Base-by-base conservation (phyloP, 306 rosid species). In the Pyrus bretschneideri region DNA sequence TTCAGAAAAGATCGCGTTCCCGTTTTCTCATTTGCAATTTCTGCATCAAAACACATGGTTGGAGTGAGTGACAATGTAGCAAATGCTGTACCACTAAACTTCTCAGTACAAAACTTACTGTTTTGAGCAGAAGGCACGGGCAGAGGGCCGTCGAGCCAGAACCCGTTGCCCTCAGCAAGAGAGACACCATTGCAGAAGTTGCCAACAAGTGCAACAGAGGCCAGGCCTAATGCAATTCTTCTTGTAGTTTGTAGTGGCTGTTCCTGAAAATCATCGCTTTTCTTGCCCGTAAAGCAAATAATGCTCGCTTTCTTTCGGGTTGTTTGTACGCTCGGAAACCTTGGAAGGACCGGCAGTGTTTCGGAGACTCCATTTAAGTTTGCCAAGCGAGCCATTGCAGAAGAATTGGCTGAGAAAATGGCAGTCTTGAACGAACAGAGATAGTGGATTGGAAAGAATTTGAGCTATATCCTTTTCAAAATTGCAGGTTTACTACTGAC, bases 1-100 rank as follows among this genome's bases (percentile, higher is more conserved):
- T 88, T 90, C 64, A 95, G 78, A 76, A 92, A 92, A 6, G 97
- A 90, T 10, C 97, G 92, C 17, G 96, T 92, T 19, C 93, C 93
- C 7, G 93, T 95, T 75, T 87, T 87, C 88, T 91, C 96, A 59
- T 92, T 91, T 17, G 88, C 90, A 62, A 95, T 88, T 30, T 89
- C 97, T 95, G 82, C 46, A 29, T 73, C 58, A 60, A 80, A 73
- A 73, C 74, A 45, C 78, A 61, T 27, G 44, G 25, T 27, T 61
- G 35, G 35, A 22, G 63, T 63, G 44, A 63, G 31, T 61, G 21
- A 25, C 21, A 61, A 61, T 27, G 13, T 18, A 14, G 68, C 68
- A 17, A 17, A 63, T 63, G 44, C 31, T 63, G 51, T 4, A 72
- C 3, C 67, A 72, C 55, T 61, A 6, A 80, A 67, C 19, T 79